phyloP scores from a whole-genome alignment of 164 flowering plant genomes.

The Liquidambar formosana region DNA sequence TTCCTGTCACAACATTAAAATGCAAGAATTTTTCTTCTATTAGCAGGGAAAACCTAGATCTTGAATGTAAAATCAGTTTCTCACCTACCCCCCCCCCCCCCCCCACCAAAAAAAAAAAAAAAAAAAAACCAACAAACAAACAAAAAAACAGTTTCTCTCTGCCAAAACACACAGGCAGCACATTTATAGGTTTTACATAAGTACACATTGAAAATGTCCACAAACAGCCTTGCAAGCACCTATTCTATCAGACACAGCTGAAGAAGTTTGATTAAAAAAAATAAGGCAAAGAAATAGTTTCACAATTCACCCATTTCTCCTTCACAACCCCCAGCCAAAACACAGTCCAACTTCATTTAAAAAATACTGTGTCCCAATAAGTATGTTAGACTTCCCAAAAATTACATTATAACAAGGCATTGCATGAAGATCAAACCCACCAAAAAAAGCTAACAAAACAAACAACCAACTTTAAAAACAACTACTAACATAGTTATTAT shows the following conservation, averaged over 20 bases:
- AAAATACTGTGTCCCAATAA: not conserved
- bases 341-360: not conserved
- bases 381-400: not conserved
- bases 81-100: too few relatives aligned
- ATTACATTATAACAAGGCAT: not conserved
- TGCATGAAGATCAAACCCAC: not conserved
- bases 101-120: too few relatives aligned
- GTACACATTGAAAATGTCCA: slow-evolving; percentile 3
- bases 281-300: not conserved
- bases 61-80: not conserved
- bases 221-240: not conserved
- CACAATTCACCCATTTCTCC: not conserved
- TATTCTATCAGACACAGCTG: not conserved
- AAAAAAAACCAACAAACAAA: too few relatives aligned
- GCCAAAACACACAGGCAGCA: not conserved
- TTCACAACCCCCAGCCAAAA: not conserved
- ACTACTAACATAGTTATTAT: not conserved
- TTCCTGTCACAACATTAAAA: not conserved
- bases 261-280: not conserved
- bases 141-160: not conserved
- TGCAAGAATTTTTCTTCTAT: not conserved
- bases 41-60: not conserved
- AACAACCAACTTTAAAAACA: not conserved
- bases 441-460: too few relatives aligned
- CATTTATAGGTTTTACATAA: not conserved